Evolutionary conservation across 805 yeast genomes (phyloP), one percentile per base, ranked within the genome.

Genomic region (Candida wancherniae): DNA sequence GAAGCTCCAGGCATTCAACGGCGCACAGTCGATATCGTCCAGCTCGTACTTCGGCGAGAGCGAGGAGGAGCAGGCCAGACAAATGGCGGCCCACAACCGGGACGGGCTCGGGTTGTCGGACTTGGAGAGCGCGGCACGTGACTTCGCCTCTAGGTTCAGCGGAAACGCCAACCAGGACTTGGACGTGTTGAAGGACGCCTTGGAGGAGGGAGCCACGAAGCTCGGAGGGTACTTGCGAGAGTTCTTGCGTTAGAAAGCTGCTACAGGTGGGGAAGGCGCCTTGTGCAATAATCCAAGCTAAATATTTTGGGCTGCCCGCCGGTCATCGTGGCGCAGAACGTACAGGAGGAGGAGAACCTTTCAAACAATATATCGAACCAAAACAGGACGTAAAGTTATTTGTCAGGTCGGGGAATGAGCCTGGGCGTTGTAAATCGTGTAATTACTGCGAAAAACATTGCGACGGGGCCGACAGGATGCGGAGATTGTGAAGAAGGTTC

Each of bases 201-300:
- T 92, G 42, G 97, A 90, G 59, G 84, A 77, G 44, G 97, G 97
- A 37, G 97, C 97, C 15, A 83, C 80, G 52, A 87, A 84, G 60
- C 67, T 90, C 34, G 85, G 94, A 17, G 82, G 80, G 17, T 78
- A 82, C 53, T 67, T 92, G 64, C 76, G 97, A 50, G 97, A 90
- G 53, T 86, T 84, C 50, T 64, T 90, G 54, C 75, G 80, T 39
- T 63, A 33, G 25, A 15, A 6, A n/a, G 19, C n/a, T n/a, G n/a
- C n/a, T n/a, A n/a, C n/a, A n/a, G n/a, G n/a, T n/a, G n/a, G n/a
- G n/a, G n/a, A n/a, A n/a, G n/a, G n/a, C n/a, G n/a, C n/a, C n/a
- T n/a, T n/a, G n/a, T n/a, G n/a, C n/a, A n/a, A n/a, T n/a, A n/a
- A n/a, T n/a, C n/a, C n/a, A n/a, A n/a, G n/a, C n/a, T n/a, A n/a